Evolutionary conservation across 768 basidiomycete genomes (phyloP), one percentile per base, ranked within the genome.

Genomic region (Podaxis sp.): DNA sequence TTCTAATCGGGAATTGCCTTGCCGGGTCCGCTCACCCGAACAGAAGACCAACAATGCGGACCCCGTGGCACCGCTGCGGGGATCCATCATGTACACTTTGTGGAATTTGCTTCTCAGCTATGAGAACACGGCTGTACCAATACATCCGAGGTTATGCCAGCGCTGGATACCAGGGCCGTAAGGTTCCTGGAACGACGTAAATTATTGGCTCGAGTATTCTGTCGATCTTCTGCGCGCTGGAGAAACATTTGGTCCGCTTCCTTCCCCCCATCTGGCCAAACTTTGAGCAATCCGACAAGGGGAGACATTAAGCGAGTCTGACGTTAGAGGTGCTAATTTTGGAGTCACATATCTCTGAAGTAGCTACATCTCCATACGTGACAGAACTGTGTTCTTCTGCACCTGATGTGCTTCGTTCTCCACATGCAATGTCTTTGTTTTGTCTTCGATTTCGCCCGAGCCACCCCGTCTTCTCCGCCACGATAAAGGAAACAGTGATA

Each of bases 401-500:
- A 24, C 58, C 55, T 6, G 29, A 24, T 22, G 12, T 49, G 24
- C 49, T 49, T 15, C 58, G 19, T 51, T 38, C 25, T 58, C 57
- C 33, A 49, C 33, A 25, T 51, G 58, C 49, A 59, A 36, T 8
- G 2, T 17, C 38, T 25, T 22, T 15, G 19, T 38, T 24, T 59
- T 22, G 22, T 40, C 36, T 22, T n/a, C 37, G 4, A 17, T 59
- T 22, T n/a, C 8, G 33, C 33, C 8, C 8, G 8, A 33, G 33
- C 27, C 37, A 2, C 46, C 81, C 73, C 67, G 82, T 82, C 72
- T 79, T 83, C 73, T 84, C 83, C 76, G 84, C 77, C 59, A 86
- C 77, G 59, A 85, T 65, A 64, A 85, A 85, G 17, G 85, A 82
- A 25, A 85, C 70, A 12, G 85, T 71, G 43, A 85, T 72, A 53